phyloP scores from a whole-genome alignment of 2,329 filamentous ascomycete species.

The Pseudonectria buxi region DNA sequence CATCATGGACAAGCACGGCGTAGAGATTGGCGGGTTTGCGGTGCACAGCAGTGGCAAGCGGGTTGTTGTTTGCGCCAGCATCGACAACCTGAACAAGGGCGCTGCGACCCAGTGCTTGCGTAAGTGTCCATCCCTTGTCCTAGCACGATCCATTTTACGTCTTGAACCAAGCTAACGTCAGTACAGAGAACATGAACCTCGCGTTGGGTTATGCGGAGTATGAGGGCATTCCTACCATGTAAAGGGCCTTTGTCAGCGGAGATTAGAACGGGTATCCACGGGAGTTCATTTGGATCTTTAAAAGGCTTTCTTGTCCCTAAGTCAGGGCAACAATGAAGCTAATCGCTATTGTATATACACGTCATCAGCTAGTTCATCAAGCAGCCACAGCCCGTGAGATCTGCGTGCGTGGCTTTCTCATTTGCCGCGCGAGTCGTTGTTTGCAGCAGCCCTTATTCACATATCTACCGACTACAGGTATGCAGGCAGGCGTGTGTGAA shows the following conservation, averaged over 20 bases:
- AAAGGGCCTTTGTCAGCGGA: constrained; percentile 9
- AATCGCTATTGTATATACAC: constrained; percentile 5
- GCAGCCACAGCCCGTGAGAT: too few species aligned
- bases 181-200: constrained; percentile 81
- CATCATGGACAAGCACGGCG: constrained; percentile 77
- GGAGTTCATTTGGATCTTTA: constrained; percentile 7
- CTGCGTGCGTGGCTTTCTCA: too few species aligned
- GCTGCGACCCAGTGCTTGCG: constrained; percentile 88
- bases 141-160: neutral
- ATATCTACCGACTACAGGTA: too few species aligned
- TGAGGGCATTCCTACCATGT: constrained; percentile 67
- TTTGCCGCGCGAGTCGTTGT: too few species aligned
- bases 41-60: constrained; percentile 84
- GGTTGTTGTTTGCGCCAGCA: constrained; percentile 83
- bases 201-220: constrained; percentile 81
- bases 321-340: neutral
- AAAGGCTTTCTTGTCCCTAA: constrained; percentile 2
- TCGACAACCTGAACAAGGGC: constrained; percentile 91
- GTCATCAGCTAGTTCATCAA: neutral
- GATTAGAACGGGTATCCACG: constrained; percentile 5
- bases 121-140: constrained; percentile 51
- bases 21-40: constrained; percentile 94
- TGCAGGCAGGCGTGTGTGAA: too few species aligned
- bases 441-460: too few species aligned
- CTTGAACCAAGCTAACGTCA: constrained; percentile 47